These are phyloP conservation scores for Tricholoma flavovirens DNA, from an alignment of 768 basidiomycete species.

Conservation along the genomic window DNA sequence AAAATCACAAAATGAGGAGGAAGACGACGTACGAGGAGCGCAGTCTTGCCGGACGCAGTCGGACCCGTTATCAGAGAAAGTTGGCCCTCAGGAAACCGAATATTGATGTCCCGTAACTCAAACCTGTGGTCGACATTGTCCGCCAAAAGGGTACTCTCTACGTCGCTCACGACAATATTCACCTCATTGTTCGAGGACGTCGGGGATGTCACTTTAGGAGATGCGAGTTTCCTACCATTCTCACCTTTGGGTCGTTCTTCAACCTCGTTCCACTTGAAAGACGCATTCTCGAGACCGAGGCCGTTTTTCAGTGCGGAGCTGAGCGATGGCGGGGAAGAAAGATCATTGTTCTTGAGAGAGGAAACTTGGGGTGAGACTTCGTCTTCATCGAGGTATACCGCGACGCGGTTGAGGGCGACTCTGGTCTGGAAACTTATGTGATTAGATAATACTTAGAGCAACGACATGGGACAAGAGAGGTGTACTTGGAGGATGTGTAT, in stretches of 20 bases:
- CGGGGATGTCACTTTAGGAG: background rate
- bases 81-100: slow-evolving; percentile 67
- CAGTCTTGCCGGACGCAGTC: slow-evolving; percentile 80
- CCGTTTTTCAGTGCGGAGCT: slow-evolving; percentile 30
- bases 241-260: slow-evolving; percentile 18
- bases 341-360: slow-evolving; percentile 41
- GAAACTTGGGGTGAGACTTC: slow-evolving; percentile 68
- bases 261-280: slow-evolving; percentile 59
- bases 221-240: slow-evolving; percentile 1
- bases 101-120: slow-evolving; percentile 57
- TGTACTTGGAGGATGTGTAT: slow-evolving; percentile 66
- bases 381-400: slow-evolving; percentile 62
- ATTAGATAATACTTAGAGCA: too few relatives aligned
- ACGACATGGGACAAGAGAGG: background rate
- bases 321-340: slow-evolving; percentile 21
- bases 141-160: slow-evolving; percentile 6
- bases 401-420: slow-evolving; percentile 63
- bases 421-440: slow-evolving; percentile 34
- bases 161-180: slow-evolving; percentile 15
- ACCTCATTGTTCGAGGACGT: slow-evolving; percentile 8
- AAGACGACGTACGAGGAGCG: slow-evolving; percentile 53
- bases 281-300: slow-evolving; percentile 53
- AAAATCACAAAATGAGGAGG: background rate
- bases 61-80: slow-evolving; percentile 72
- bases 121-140: slow-evolving; percentile 45